Evolutionary conservation across 352 stramenopile genomes (phyloP).

Genomic region (Pythium volutum): DNA sequence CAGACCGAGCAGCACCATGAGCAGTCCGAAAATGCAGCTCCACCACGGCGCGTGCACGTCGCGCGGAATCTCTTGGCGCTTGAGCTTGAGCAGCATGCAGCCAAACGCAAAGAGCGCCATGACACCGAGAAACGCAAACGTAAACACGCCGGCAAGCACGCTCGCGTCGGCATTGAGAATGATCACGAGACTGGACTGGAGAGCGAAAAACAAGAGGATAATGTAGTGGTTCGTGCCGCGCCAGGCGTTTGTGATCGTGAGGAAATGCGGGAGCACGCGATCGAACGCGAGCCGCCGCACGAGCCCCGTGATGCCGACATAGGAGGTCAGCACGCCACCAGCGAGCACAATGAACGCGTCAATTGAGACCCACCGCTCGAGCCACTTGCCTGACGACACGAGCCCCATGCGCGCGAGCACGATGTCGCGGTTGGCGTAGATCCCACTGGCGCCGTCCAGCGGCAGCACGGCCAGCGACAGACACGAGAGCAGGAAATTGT

Average conservation of each 20-base stretch:
- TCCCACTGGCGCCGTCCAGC: slow-evolving; percentile 64
- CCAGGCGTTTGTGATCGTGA: slow-evolving; percentile 76
- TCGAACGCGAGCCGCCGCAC: slow-evolving; percentile 91
- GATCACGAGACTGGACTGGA: slow-evolving; percentile 86
- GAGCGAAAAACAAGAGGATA: slow-evolving; percentile 88
- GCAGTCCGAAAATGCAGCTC: slow-evolving; percentile 76
- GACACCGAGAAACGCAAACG: slow-evolving; percentile 92
- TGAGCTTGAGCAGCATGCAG: slow-evolving; percentile 95
- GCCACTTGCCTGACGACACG: slow-evolving; percentile 63
- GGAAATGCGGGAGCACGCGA: slow-evolving; percentile 75
- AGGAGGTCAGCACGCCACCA: slow-evolving; percentile 91
- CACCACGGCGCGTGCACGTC: slow-evolving; percentile 87
- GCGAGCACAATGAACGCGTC: slow-evolving; percentile 95
- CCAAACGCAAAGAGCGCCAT: slow-evolving; percentile 93
- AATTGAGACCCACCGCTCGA: slow-evolving; percentile 76
- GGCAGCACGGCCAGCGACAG: slow-evolving; percentile 89
- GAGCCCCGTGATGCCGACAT: slow-evolving; percentile 91
- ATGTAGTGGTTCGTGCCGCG: slow-evolving; percentile 91
- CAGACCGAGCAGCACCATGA: slow-evolving; percentile 80
- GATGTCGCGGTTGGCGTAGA: slow-evolving; percentile 82
- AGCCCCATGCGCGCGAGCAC: slow-evolving; percentile 91
- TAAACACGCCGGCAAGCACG: slow-evolving; percentile 93
- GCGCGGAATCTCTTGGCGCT: slow-evolving; percentile 88
- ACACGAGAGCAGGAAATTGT: slow-evolving; percentile 92
- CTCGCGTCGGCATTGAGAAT: slow-evolving; percentile 90